A percentile compares a stretch with the other conserved stretches of the same genome.
These are phyloP conservation scores for Fusarium papillatum DNA, from an alignment of 2,329 filamentous ascomycete species.

Conservation along the genomic window DNA sequence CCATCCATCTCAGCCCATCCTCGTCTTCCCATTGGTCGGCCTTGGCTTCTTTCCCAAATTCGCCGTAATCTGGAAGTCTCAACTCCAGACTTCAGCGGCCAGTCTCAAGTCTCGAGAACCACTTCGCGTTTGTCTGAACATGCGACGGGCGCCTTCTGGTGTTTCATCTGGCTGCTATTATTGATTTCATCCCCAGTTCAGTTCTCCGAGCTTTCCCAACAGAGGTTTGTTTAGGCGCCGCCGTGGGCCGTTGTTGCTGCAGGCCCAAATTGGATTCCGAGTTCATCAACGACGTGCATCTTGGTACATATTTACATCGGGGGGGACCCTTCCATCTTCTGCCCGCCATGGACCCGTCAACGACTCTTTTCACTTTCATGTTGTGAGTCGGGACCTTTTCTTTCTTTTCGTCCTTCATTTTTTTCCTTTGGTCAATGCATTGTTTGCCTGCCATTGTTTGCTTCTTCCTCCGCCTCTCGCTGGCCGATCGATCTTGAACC, in stretches of 20 bases:
- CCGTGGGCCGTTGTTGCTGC: constrained; percentile 39
- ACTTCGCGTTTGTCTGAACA: constrained; percentile 40
- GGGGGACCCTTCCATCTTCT: constrained; percentile 19
- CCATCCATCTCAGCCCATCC: constrained; percentile 19
- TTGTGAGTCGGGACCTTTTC: constrained; percentile 66
- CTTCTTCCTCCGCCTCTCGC: constrained; percentile 34
- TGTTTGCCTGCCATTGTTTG: constrained; percentile 22
- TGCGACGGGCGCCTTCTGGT: constrained; percentile 38
- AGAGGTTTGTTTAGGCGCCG: constrained; percentile 38
- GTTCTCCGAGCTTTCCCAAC: constrained; percentile 21
- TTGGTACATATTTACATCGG: constrained; percentile 44
- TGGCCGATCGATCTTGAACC: constrained; percentile 33
- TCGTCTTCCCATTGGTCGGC: constrained; percentile 34
- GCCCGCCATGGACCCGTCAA: constrained; percentile 68
- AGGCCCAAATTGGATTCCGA: constrained; percentile 25
- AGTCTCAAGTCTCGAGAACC: constrained; percentile 26
- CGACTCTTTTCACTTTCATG: constrained; percentile 78
- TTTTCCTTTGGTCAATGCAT: constrained; percentile 17
- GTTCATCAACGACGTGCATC: constrained; percentile 23
- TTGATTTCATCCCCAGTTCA: constrained; percentile 31
- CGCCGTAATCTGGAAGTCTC: constrained; percentile 34
- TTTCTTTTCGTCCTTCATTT: constrained; percentile 41
- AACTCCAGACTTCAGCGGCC: constrained; percentile 31
- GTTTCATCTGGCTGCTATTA: constrained; percentile 44
- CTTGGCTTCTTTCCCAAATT: constrained; percentile 18